Base-by-base conservation (phyloP, 176 grass and related monocot species). In the Musa troglodytarum region DNA sequence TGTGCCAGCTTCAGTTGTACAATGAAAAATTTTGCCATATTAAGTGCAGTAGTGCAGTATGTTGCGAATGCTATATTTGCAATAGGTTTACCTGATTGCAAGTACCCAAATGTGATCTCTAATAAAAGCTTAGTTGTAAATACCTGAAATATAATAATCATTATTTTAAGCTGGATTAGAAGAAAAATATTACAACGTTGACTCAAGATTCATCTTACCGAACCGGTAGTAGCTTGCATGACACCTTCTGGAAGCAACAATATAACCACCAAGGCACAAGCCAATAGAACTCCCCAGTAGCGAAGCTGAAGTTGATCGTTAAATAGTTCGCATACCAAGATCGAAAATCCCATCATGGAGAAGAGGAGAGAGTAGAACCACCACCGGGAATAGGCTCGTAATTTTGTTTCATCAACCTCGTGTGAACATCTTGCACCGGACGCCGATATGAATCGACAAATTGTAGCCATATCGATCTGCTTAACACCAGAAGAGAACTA, bases 311-410 rank as follows among this genome's bases (percentile, higher is more conserved):
- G 15, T 50, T 69, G 66, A 17, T 29, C 13, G 2, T 1, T 17
- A 19, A 69, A 69, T 49, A 20, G 1, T 69, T 69, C 66, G 19
- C 25, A 69, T 0, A 50, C 8, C 34, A 70, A 9, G 8, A 70
- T 49, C 11, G 67, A 28, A 16, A 70, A 19, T 1, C 67, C 67
- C 1, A 70, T 50, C 34, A 50, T 70, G 16, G 16, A n/a, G 2
- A 71, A 10, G 10, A 50, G 19, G 9, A 71, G 9, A 11, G 49
- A 50, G 49, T 52, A 71, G 19, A 71, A 71, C 68, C 68, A 71
- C 68, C 68, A 71, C 9, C 51, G 68, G 19, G 68, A 71, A 71
- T 50, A n/a, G 68, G 21, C 19, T 69, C 43, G 21, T 71, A 71
- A 9, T 51, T 71, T 71, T 51, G 68, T 17, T 71, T 50, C 68